phyloP scores from a whole-genome alignment of 2,329 filamentous ascomycete species.

The Arthroderma sp. region DNA sequence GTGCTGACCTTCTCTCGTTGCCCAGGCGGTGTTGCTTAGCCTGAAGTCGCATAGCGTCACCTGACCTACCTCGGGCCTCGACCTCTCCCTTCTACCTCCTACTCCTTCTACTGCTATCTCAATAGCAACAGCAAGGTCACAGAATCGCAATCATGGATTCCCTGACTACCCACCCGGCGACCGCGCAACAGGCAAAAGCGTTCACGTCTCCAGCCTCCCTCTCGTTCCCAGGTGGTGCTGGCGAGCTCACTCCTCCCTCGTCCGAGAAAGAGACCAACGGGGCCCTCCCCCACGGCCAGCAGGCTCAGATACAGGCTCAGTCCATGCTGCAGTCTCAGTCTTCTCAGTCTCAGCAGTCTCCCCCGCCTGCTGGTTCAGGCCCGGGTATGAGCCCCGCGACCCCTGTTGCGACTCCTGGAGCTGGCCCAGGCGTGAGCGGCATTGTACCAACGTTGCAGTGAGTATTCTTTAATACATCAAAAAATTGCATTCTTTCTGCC shows the following conservation, averaged over 20 bases:
- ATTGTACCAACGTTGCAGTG: constrained; percentile 93
- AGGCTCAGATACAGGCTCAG: constrained; percentile 39
- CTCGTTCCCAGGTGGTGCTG: constrained; percentile 75
- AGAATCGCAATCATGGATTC: constrained; percentile 54
- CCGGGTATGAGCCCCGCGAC: constrained; percentile 78
- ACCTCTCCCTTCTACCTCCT: not conserved
- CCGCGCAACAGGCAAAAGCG: constrained; percentile 83
- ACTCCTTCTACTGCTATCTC: too few species aligned
- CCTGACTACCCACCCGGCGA: constrained; percentile 83
- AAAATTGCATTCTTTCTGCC: constrained; percentile 15
- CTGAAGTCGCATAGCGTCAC: too few species aligned
- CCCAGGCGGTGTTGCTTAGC: too few species aligned
- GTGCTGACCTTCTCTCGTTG: too few species aligned
- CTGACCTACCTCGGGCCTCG: too few species aligned
- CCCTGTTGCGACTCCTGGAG: constrained; percentile 81
- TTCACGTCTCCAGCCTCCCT: constrained; percentile 88
- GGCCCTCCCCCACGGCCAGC: constrained; percentile 21
- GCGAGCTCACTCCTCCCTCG: constrained; percentile 69
- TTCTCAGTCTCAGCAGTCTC: constrained; percentile 47
- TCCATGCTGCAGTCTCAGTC: constrained; percentile 3
- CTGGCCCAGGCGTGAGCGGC: constrained; percentile 69
- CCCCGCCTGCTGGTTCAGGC: constrained; percentile 48
- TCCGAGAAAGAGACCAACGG: constrained; percentile 46
- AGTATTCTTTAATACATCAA: constrained; percentile 44
- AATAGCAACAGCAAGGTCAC: constrained; percentile 9